Conservation (phyloP, 2,329 filamentous ascomycete species). For the Colletotrichum filicis region DNA sequence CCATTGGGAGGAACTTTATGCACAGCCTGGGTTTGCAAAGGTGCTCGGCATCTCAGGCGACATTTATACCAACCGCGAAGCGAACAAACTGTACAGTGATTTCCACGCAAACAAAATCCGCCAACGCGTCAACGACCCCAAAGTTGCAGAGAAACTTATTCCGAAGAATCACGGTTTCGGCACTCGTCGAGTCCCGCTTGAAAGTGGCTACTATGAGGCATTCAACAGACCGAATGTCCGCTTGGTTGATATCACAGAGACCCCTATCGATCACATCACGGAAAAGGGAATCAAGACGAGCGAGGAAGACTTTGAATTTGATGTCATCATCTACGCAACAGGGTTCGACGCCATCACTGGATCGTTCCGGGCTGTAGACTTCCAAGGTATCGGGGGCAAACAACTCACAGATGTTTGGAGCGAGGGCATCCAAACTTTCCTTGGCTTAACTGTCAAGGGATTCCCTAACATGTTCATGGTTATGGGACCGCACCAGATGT, state of each 20-base stretch:
- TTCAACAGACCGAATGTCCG: slow-evolving; percentile 59
- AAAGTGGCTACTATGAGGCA: slow-evolving; percentile 60
- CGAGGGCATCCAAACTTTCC: slow-evolving; percentile 48
- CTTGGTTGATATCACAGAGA: slow-evolving; percentile 56
- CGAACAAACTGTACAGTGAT: slow-evolving; percentile 42
- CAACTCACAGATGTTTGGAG: slow-evolving; percentile 46
- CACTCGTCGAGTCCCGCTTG: slow-evolving; percentile 51
- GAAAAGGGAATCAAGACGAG: slow-evolving; percentile 47
- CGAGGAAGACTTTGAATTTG: slow-evolving; percentile 45
- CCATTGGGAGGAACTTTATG: slow-evolving; percentile 45
- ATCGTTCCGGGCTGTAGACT: slow-evolving; percentile 46
- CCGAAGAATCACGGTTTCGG: slow-evolving; percentile 42
- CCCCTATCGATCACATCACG: slow-evolving; percentile 51
- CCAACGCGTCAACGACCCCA: slow-evolving; percentile 46
- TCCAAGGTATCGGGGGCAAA: slow-evolving; percentile 43
- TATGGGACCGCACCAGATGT: slow-evolving; percentile 55
- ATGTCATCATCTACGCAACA: slow-evolving; percentile 53
- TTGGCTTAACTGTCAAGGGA: slow-evolving; percentile 53
- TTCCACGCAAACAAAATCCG: slow-evolving; percentile 49
- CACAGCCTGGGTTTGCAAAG: slow-evolving; percentile 51
- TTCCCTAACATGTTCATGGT: slow-evolving; percentile 62
- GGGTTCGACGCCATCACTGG: slow-evolving; percentile 50
- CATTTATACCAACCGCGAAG: slow-evolving; percentile 40
- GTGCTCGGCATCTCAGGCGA: slow-evolving; percentile 39
- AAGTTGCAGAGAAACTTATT: slow-evolving; percentile 46